Percentiles rank a stretch among this genome's conserved stretches.
These are phyloP conservation scores for maize (Zea mays) DNA, from an alignment of 176 grass and related monocot genomes.

Conservation along the genomic window DNA sequence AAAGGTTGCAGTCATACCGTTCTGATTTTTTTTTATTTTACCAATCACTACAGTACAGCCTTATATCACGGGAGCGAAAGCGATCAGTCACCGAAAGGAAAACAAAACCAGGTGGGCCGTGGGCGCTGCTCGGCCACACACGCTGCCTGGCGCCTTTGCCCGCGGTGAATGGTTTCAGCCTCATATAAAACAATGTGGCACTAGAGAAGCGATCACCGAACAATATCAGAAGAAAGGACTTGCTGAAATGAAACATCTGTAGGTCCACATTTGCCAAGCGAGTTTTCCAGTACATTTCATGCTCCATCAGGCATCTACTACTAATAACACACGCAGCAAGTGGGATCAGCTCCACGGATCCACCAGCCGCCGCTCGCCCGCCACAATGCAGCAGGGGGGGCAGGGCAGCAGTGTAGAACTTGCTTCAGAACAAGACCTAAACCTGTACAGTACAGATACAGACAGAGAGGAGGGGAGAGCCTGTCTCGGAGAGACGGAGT, in stretches of 20 bases:
- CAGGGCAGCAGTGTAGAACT: slow-evolving; percentile 30
- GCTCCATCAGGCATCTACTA: slow-evolving; percentile 10
- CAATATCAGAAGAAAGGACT: not conserved
- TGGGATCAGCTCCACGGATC: slow-evolving; percentile 31
- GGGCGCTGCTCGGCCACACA: not conserved
- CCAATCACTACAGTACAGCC: too few species aligned
- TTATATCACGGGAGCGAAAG: too few species aligned
- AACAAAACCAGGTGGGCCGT: not conserved
- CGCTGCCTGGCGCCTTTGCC: not conserved
- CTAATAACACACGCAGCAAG: slow-evolving; percentile 9
- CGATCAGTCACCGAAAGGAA: slow-evolving; percentile 9
- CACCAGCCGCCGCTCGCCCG: slow-evolving; percentile 31
- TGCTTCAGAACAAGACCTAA: slow-evolving; percentile 40
- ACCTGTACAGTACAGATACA: slow-evolving; percentile 42
- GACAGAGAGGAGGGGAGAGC: not conserved
- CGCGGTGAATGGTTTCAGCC: not conserved
- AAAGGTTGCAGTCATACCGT: too few species aligned
- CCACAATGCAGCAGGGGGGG: slow-evolving; percentile 23
- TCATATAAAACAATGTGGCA: too few species aligned
- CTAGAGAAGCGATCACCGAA: not conserved
- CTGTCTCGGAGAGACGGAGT: not conserved
- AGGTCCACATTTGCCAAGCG: slow-evolving; percentile 9
- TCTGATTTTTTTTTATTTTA: too few species aligned
- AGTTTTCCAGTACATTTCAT: slow-evolving; percentile 21
- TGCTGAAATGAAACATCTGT: slow-evolving; percentile 17